Evolutionary conservation across 768 basidiomycete genomes (phyloP), one percentile per base, ranked within the genome.

Genomic region (Boletus rubescentipes): DNA sequence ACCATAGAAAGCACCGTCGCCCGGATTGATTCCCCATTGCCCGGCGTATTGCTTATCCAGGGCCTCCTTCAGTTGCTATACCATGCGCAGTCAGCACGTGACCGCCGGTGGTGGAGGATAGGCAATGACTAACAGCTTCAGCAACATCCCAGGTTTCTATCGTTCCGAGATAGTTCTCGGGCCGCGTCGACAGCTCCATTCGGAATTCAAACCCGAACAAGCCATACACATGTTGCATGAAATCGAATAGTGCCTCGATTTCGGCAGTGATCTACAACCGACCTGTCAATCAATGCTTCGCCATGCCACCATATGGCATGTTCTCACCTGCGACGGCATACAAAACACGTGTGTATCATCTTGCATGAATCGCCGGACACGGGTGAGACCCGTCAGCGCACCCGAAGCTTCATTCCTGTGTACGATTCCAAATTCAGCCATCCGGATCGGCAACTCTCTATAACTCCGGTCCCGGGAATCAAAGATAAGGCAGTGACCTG

Each of bases 261-360:
- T 99, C 97, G 26, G 85, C 81, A 60, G 86, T 90, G 55, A 99
- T 85, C 88, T 96, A 46, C 26, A 32, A 39, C 44, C 55, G 36
- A 49, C 26, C 6, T 3, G 32, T 61, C 18, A 58, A 31, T 18
- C 2, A 15, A 14, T 4, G 15, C 31, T 21, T 16, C 4, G 32
- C 23, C 14, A 14, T 14, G 9, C 9, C 15, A 52, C n/a, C 11
- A 21, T 8, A 29, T n/a, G 14, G 39, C 14, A 21, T 10, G 20
- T 5, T 30, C 75, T 58, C 57, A 88, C 89, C 77, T 94, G 93
- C 9, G 87, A 84, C 9, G 91, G 90, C 84, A 92, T 95, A 71
- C 96, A 99, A 78, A 99, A 99, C 50, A 98, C 89, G 71, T 99
- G 97, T 0, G 97, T 94, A 70, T 99, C 97, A 67, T 98, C 97